phyloP scores from a whole-genome alignment of 225 moss, liverwort and hornwort species.

The Straminergon stramineum region DNA sequence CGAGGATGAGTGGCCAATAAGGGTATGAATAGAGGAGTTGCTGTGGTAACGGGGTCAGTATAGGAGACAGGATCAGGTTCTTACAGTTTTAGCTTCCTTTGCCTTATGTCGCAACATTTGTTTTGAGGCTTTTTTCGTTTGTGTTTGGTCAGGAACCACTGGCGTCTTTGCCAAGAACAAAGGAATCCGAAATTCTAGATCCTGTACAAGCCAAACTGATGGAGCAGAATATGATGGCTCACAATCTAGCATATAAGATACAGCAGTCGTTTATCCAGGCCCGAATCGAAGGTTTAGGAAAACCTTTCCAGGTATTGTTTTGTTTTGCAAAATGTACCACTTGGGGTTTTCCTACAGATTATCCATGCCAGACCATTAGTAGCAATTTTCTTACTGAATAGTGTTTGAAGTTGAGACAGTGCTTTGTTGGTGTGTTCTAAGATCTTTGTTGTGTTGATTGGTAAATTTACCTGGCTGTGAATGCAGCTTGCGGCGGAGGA shows the following conservation, averaged over 20 bases:
- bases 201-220: slow-evolving; percentile 42
- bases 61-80: neutral
- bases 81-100: neutral
- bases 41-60: neutral
- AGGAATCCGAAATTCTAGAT: neutral
- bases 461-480: neutral
- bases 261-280: slow-evolving; percentile 86
- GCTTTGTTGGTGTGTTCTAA: neutral
- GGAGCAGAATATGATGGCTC: slow-evolving; percentile 59
- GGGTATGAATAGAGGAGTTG: neutral
- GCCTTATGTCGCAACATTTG: neutral
- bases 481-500: slow-evolving; percentile 85
- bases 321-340: neutral
- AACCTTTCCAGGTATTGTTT: slow-evolving; percentile 74
- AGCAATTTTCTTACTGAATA: neutral
- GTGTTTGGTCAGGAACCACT: slow-evolving; percentile 5
- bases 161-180: neutral
- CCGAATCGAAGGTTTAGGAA: slow-evolving; percentile 85
- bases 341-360: neutral
- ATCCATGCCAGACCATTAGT: neutral
- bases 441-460: neutral
- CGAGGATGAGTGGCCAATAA: neutral
- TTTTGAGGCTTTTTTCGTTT: neutral
- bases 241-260: slow-evolving; percentile 72
- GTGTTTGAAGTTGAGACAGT: neutral